Conservation (phyloP, 305 asterid genomes). For the Fraxinus velutina region DNA sequence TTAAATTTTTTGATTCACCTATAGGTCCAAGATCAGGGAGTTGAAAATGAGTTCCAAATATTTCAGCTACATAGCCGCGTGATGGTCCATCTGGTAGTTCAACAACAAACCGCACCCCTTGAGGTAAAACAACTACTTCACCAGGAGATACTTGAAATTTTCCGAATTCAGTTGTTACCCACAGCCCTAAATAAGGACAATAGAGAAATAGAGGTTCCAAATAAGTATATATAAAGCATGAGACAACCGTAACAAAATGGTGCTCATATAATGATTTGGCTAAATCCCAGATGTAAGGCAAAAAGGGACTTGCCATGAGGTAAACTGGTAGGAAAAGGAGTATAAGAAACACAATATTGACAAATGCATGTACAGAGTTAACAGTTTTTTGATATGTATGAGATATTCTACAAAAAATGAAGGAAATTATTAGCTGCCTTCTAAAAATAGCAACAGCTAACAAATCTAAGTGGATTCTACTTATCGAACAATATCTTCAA, state of each 20-base stretch:
- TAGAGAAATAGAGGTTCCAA: neutral
- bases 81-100: constrained; percentile 89
- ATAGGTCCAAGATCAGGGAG: constrained; percentile 98
- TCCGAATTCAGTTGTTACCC: constrained; percentile 96
- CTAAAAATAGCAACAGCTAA: neutral
- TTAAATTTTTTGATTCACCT: constrained; percentile 46
- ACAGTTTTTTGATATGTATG: neutral
- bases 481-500: neutral
- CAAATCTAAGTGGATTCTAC: neutral
- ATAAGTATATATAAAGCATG: neutral
- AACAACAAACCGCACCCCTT: constrained; percentile 75
- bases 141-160: constrained; percentile 73
- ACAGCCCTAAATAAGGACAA: constrained; percentile 52
- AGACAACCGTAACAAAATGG: neutral
- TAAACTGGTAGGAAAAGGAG: neutral
- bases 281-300: constrained; percentile 7
- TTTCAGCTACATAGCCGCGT: constrained; percentile 87
- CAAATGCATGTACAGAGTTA: neutral
- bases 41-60: constrained; percentile 90
- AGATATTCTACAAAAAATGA: neutral
- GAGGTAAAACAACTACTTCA: constrained; percentile 77
- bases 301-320: constrained; percentile 14
- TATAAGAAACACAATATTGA: constrained; percentile 3
- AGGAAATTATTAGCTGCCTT: constrained; percentile 1
- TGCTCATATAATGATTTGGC: constrained; percentile 4